Conservation (phyloP, 306 rosid genomes). For the Cotoneaster glaucophyllus region DNA sequence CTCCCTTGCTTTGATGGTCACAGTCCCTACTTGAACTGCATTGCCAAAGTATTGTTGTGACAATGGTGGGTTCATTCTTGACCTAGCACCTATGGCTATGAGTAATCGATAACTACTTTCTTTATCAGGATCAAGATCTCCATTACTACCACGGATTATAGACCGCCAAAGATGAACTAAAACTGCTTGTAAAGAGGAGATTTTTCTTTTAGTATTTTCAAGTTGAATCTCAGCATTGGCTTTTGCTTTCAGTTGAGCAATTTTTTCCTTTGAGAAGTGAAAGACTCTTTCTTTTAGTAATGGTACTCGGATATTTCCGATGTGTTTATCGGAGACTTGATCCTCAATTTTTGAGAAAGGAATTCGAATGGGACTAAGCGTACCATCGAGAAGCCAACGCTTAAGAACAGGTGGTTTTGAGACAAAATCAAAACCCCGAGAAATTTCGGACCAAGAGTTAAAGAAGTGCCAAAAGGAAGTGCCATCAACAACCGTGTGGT, state of each 20-base stretch:
- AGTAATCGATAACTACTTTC: neutral
- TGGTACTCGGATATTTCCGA: neutral
- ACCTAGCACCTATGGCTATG: constrained; percentile 1
- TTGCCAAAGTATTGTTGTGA: neutral
- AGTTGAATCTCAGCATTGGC: constrained; percentile 4
- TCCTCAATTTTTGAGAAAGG: too few species aligned
- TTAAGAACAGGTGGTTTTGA: too few species aligned
- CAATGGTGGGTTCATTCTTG: neutral
- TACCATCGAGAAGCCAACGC: too few species aligned
- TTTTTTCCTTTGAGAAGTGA: constrained; percentile 1
- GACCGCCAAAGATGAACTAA: constrained; percentile 10
- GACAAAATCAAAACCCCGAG: neutral
- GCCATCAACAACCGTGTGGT: constrained; percentile 12
- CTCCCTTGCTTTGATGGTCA: neutral
- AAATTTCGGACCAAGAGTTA: constrained; percentile 27
- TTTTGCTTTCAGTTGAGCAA: constrained; percentile 7
- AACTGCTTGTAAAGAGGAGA: constrained; percentile 13
- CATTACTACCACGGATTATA: neutral
- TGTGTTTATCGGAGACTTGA: too few species aligned
- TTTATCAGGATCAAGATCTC: neutral
- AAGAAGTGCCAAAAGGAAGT: constrained; percentile 26
- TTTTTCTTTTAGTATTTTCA: neutral
- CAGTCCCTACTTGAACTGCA: constrained; percentile 6
- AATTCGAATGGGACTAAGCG: too few species aligned
- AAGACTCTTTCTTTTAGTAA: neutral